phyloP scores from a whole-genome alignment of 169 alveolate genomes.

The Plasmodium ovale region DNA sequence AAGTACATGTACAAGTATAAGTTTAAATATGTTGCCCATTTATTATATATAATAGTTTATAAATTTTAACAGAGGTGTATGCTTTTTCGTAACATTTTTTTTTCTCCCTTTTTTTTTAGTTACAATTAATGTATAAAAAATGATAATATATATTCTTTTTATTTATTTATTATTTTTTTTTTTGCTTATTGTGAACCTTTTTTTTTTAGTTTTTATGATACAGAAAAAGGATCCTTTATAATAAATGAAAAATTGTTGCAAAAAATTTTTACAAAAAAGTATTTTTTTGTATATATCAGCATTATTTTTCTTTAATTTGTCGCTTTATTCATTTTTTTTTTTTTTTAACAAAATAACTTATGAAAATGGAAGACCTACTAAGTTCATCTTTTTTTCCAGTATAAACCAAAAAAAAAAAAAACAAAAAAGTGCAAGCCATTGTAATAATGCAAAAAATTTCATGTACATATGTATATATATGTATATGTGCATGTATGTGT shows the following conservation, averaged over 20 bases:
- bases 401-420: slow-evolving; percentile 11
- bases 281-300: not conserved
- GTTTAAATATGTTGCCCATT: not conserved
- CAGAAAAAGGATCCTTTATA: not conserved
- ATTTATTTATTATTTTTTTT: too few relatives aligned
- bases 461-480: not conserved
- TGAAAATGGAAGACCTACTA: slow-evolving; percentile 20
- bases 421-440: not conserved
- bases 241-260: not conserved
- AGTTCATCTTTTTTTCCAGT: slow-evolving; percentile 19
- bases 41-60: not conserved
- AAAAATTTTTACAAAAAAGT: not conserved
- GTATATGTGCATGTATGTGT: not conserved
- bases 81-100: not conserved
- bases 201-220: not conserved
- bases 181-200: not conserved
- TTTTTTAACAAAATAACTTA: slow-evolving; percentile 6
- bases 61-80: not conserved
- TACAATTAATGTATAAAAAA: not conserved
- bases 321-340: not conserved
- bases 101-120: not conserved
- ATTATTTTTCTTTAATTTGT: not conserved
- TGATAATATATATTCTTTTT: not conserved
- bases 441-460: not conserved
- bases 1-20: not conserved